Conservation (phyloP, 2,329 filamentous ascomycete genomes). For the Venturia effusa region DNA sequence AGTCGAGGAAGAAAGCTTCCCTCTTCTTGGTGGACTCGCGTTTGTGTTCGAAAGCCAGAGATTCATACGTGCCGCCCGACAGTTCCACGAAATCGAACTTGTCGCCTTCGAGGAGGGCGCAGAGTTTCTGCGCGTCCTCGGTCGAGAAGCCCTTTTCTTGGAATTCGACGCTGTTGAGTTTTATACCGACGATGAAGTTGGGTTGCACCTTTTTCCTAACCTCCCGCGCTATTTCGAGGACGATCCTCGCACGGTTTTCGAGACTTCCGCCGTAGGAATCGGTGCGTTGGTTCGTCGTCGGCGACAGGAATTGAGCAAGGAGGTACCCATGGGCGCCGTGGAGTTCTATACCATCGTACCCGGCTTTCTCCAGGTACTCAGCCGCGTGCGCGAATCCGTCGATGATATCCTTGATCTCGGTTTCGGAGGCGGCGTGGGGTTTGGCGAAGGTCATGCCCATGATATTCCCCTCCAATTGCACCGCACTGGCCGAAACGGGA, state of each 20-base stretch:
- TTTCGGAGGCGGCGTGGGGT: conserved; percentile 22
- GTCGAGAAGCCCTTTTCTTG: conserved; percentile 41
- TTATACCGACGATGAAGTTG: conserved; percentile 41
- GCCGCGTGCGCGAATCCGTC: conserved; percentile 51
- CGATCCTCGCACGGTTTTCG: conserved; percentile 59
- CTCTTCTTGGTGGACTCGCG: conserved; percentile 44
- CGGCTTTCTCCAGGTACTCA: conserved; percentile 50
- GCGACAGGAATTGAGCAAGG: conserved; percentile 57
- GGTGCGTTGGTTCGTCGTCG: conserved; percentile 55
- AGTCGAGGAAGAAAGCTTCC: conserved; percentile 51
- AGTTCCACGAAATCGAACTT: conserved; percentile 49
- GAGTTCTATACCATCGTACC: conserved; percentile 70
- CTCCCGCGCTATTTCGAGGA: conserved; percentile 44
- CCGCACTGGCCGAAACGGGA: conserved; percentile 41
- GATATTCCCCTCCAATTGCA: conserved; percentile 29
- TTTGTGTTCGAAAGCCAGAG: conserved; percentile 40
- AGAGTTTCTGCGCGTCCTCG: conserved; percentile 40
- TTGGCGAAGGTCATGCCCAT: conserved; percentile 25
- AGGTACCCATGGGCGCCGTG: conserved; percentile 75
- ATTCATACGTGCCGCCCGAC: conserved; percentile 49
- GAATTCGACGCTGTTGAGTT: conserved; percentile 49
- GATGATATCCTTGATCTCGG: conserved; percentile 41
- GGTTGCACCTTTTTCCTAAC: conserved; percentile 23
- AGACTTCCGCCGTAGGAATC: conserved; percentile 58
- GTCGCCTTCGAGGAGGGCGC: conserved; percentile 37